A percentile compares a stretch with the other conserved stretches of the same genome.
These are phyloP conservation scores for Kwoniella europaea DNA, from an alignment of 768 basidiomycete species.

Conservation along the genomic window DNA sequence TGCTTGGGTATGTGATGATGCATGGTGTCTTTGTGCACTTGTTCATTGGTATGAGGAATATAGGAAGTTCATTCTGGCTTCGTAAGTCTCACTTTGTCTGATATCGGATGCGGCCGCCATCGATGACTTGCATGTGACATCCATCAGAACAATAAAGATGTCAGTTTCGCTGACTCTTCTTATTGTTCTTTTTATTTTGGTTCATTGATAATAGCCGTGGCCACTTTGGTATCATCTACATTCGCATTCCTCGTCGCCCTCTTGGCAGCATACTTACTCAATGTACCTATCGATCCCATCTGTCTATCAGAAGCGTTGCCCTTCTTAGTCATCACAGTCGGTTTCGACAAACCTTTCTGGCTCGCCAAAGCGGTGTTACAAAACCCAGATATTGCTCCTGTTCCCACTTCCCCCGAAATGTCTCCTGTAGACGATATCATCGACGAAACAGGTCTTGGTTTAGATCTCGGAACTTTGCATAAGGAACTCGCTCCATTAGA, in stretches of 20 bases:
- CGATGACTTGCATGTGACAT: slow-evolving; percentile 14
- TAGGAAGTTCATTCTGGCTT: slow-evolving; percentile 78
- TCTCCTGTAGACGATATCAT: slow-evolving; percentile 35
- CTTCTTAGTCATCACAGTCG: slow-evolving; percentile 95
- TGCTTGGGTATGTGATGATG: slow-evolving; percentile 93
- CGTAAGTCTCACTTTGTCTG: slow-evolving; percentile 45
- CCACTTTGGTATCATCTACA: slow-evolving; percentile 77
- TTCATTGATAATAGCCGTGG: slow-evolving; percentile 60
- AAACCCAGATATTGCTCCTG: slow-evolving; percentile 66
- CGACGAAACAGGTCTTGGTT: slow-evolving; percentile 32
- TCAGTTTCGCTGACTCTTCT: background rate
- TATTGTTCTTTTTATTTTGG: slow-evolving; percentile 10
- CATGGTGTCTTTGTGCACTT: slow-evolving; percentile 91
- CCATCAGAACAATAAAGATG: slow-evolving; percentile 9
- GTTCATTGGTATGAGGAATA: slow-evolving; percentile 80
- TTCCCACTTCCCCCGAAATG: slow-evolving; percentile 50
- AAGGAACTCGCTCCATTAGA: slow-evolving; percentile 55
- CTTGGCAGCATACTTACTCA: slow-evolving; percentile 73
- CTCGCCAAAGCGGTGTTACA: slow-evolving; percentile 88
- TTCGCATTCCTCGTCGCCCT: slow-evolving; percentile 85
- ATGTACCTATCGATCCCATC: slow-evolving; percentile 89
- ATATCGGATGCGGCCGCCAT: slow-evolving; percentile 2
- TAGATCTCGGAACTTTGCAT: slow-evolving; percentile 53
- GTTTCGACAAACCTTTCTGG: slow-evolving; percentile 95
- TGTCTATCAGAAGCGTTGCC: slow-evolving; percentile 93